These are phyloP conservation scores for Blumeria hordei DNA, from an alignment of 2,329 filamentous ascomycete genomes.

Conservation along the genomic window DNA sequence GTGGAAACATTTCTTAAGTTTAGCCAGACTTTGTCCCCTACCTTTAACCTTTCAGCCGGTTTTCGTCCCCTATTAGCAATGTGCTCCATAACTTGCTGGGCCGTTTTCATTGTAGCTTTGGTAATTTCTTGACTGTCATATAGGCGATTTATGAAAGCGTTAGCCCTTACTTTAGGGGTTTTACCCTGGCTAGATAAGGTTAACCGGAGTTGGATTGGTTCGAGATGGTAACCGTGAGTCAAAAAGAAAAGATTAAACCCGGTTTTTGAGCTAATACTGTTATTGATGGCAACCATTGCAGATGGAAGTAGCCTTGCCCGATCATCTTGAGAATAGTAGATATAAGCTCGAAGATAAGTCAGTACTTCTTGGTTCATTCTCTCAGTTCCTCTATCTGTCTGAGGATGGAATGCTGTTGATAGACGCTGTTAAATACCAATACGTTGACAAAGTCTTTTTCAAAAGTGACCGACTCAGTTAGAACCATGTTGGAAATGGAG, in stretches of 20 bases:
- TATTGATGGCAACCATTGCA: not conserved
- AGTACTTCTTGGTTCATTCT: constrained; percentile 2
- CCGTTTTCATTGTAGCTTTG: no score
- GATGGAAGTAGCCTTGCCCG: not conserved
- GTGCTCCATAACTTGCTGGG: no score
- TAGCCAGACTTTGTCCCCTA: not conserved
- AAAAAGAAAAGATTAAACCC: not conserved
- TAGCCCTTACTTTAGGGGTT: no score
- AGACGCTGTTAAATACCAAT: not conserved
- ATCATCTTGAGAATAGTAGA: constrained; percentile 3
- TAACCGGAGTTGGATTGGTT: not conserved
- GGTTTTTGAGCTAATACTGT: not conserved
- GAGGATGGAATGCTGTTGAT: not conserved
- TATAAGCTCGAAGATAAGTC: constrained; percentile 2
- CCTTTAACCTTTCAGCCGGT: no score
- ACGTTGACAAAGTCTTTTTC: no score
- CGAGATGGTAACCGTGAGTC: not conserved
- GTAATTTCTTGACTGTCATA: no score
- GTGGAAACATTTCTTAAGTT: not conserved
- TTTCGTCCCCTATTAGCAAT: no score
- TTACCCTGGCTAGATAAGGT: no score
- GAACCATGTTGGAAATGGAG: no score
- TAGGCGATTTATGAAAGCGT: no score
- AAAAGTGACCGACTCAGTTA: no score
- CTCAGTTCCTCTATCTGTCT: no score